Conservation (phyloP, 2,329 filamentous ascomycete genomes). For the Grosmannia huntii region DNA sequence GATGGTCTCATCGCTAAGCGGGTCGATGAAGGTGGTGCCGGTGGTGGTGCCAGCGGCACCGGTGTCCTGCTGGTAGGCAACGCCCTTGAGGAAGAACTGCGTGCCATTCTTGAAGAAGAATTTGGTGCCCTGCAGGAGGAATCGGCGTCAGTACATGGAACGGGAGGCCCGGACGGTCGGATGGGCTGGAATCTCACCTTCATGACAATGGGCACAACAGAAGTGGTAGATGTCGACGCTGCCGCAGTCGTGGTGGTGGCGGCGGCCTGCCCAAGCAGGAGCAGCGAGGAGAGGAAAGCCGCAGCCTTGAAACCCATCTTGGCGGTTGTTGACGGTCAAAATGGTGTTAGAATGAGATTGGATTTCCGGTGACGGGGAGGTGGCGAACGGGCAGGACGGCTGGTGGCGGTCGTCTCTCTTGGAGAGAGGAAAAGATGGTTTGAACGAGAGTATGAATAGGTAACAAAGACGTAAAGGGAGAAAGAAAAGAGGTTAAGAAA, state of each 20-base stretch:
- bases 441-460: conserved; percentile 8
- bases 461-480: background rate
- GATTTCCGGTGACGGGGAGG: background rate
- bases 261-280: conserved; percentile 23
- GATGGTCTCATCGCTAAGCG: conserved; percentile 55
- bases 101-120: conserved; percentile 75
- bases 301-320: conserved; percentile 19
- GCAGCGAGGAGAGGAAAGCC: conserved; percentile 19
- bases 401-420: background rate
- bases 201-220: conserved; percentile 48
- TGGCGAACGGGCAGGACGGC: background rate
- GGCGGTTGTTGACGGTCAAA: background rate
- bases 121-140: conserved; percentile 18
- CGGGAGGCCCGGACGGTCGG: background rate
- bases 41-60: conserved; percentile 39
- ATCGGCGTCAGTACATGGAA: background rate
- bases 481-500: background rate
- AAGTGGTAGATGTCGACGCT: conserved; percentile 4
- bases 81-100: conserved; percentile 70
- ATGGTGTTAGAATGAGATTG: background rate
- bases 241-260: conserved; percentile 9
- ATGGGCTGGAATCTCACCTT: conserved; percentile 38
- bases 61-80: conserved; percentile 86
- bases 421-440: background rate
- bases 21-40: conserved; percentile 58